Evolutionary conservation across 345 rosid species (phyloP).

Genomic region (Fremontodendron californicum): DNA sequence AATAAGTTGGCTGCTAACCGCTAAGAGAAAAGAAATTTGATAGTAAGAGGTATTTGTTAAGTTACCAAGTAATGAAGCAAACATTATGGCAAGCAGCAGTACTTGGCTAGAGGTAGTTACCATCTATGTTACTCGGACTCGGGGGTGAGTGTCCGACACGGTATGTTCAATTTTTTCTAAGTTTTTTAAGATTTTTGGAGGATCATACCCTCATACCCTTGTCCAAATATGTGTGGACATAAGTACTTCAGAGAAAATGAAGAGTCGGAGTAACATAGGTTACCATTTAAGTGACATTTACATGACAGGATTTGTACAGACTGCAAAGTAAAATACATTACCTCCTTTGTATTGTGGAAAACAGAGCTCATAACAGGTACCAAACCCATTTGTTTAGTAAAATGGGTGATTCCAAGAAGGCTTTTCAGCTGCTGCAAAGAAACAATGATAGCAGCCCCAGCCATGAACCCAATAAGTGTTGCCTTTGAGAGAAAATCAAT

Average conservation of each 20-base stretch:
- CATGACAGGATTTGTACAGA: background rate
- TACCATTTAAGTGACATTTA: background rate
- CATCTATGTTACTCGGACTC: too few species aligned
- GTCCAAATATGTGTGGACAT: too few species aligned
- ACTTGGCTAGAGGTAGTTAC: background rate
- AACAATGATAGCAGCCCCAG: slow-evolving; percentile 92
- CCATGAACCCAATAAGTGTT: slow-evolving; percentile 90
- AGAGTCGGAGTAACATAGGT: too few species aligned
- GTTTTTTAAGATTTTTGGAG: too few species aligned
- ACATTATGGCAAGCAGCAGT: background rate
- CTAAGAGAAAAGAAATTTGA: too few species aligned
- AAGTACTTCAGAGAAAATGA: too few species aligned
- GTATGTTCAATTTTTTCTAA: too few species aligned
- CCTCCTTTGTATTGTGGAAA: slow-evolving; percentile 73
- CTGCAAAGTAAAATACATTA: slow-evolving; percentile 9
- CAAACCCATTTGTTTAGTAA: slow-evolving; percentile 75
- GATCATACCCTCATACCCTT: too few species aligned
- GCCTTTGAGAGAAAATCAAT: slow-evolving; percentile 93
- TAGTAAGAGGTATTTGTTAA: background rate
- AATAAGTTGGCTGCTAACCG: too few species aligned
- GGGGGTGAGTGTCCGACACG: too few species aligned
- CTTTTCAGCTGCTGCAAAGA: slow-evolving; percentile 84
- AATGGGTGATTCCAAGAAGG: slow-evolving; percentile 89
- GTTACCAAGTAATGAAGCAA: background rate
- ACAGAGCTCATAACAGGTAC: slow-evolving; percentile 81